Percentiles rank a stretch among this genome's conserved stretches.
Conservation (phyloP, 345 rosid genomes). For the Populus euphratica region DNA sequence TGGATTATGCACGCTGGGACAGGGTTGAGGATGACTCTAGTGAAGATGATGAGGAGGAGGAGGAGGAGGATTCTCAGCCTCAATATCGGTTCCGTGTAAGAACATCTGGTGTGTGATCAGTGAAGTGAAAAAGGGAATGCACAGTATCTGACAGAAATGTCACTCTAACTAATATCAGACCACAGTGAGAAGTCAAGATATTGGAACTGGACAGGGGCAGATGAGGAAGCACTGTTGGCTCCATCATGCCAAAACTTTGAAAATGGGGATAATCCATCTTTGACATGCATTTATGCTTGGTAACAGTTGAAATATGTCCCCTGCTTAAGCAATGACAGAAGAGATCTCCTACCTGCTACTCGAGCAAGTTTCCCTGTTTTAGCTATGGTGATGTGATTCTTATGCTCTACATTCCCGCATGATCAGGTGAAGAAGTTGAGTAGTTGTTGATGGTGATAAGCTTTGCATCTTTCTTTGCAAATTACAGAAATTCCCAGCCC, state of each 20-base stretch:
- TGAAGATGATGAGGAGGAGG: constrained; percentile 62
- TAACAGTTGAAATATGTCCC: background rate
- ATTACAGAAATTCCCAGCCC: background rate
- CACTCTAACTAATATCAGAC: background rate
- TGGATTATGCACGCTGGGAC: constrained; percentile 87
- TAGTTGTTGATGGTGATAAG: no score
- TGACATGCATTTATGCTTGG: background rate
- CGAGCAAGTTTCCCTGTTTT: background rate
- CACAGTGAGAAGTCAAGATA: background rate
- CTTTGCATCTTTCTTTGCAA: background rate
- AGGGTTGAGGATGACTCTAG: constrained; percentile 75
- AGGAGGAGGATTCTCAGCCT: constrained; percentile 60
- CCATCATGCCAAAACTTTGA: background rate
- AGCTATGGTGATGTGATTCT: background rate
- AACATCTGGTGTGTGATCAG: constrained; percentile 73
- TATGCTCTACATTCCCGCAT: background rate
- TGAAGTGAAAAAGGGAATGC: constrained; percentile 46
- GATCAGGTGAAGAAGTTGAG: background rate
- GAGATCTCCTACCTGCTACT: background rate
- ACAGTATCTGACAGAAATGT: background rate
- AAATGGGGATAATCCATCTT: background rate
- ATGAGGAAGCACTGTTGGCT: background rate
- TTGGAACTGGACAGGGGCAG: background rate
- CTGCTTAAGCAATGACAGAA: background rate
- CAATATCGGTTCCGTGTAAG: constrained; percentile 78